Base-by-base conservation (phyloP, 306 rosid species). In the Biancaea sappan region DNA sequence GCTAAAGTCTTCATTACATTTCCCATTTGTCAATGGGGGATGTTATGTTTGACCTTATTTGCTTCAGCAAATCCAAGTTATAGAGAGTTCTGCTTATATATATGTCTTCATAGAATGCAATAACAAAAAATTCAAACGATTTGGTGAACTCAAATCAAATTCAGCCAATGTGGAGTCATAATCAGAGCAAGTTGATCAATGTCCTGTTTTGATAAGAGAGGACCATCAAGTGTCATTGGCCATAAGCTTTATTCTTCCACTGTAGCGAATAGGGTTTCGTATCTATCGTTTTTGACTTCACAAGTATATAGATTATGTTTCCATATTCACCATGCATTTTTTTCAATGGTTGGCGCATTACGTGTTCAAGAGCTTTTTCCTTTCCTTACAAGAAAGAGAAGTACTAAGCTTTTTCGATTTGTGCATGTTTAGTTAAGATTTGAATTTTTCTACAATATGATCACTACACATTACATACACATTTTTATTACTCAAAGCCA, bases 51-150 rank as follows among this genome's bases (percentile, higher is more conserved):
- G 81, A 83, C 81, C 56, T 78, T 78, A 31, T 32, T 6, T 1
- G 10, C 6, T 32, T 18, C 11, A 15, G 28, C 35, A 24, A 25
- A 24, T 54, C 52, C 52, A 65, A 24, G 2, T 13, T 40, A 65
- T 41, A 40, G 12, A 22, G 53, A 40, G 31, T 8, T 37, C 50
- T 5, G 21, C 69, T 63, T 38, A 63, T 63, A 50, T 37, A 8
- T 5, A 19, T 21, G 13, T 2, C 28, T 21, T 63, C 26, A 18
- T 11, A 18, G 16, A 31, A 31, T 31, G 4, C 38, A 52, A 52
- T 26, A 37, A 83, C 34, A 46, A 24, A 41, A 79, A 74, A 74
- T 56, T 76, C 84, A 70, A 84, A 78, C 32, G 5, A 73, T 70
- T 74, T 78, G 75, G 82, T 29, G 61, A 69, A 11, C 25, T 21